Base-by-base conservation (phyloP, 768 basidiomycete species). In the Mycena kentingensis region DNA sequence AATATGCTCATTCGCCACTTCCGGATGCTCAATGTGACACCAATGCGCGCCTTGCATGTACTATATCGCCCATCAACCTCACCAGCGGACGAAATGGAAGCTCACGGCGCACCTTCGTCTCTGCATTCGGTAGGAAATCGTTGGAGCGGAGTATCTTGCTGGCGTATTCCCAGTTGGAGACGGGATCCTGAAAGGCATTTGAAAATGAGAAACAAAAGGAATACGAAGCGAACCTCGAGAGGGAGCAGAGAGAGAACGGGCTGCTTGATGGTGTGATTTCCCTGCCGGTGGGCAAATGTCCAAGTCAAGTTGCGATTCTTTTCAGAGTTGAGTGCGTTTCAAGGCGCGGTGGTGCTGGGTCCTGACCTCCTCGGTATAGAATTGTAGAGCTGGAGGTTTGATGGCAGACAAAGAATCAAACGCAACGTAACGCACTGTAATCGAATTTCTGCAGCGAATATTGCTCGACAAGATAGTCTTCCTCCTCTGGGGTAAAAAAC, bases 401-500 rank as follows among this genome's bases (percentile, higher is more conserved):
- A 13, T 32, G 5, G 42, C 13, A 26, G 19, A 43, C 46, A 24
- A 47, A 6, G 29, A 12, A 28, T 32, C 34, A 41, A 24, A 27
- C 26, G 26, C 11, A 32, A 24, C 10, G 21, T 26, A 12, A 70
- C 84, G 21, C 57, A 88, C 88, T 85, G 50, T 82, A 63, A 45
- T 73, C 69, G 60, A 89, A 88, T 0, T 83, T 81, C 57, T 82
- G 83, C 10, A 70, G 69, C 34, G 62, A 61, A 57, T 80, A 89
- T 55, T 84, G 80, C 45, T 86, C 76, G 0, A 88, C 77, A 52
- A 87, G 80, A 61, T 88, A 89, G 58, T 85, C 79, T 60, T 90
- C 88, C 64, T 90, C 84, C 10, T 78, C 77, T 0, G 61, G 36
- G 0, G 77, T 75, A 37, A 89, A 77, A 67, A 83, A 89, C 0